Percentiles rank a stretch among this genome's conserved stretches.
These are phyloP conservation scores for Didymellaceae sp. DNA, from an alignment of 2,329 filamentous ascomycete species.

Conservation along the genomic window DNA sequence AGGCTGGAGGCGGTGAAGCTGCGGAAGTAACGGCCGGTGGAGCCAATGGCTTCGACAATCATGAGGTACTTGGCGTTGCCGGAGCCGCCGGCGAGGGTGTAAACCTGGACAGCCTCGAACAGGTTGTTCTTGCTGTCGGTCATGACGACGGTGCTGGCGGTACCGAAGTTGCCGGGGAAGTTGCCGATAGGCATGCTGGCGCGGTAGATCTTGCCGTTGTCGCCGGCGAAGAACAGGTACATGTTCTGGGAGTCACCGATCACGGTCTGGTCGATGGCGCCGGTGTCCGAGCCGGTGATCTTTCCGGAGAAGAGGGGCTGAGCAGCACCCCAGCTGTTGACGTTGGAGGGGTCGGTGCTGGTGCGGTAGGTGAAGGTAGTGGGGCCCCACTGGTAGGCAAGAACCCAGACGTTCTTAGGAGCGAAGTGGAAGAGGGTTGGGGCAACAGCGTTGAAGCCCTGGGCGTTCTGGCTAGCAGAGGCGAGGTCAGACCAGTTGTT, in stretches of 20 bases:
- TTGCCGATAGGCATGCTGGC: slow-evolving; percentile 66
- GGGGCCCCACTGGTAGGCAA: slow-evolving; percentile 70
- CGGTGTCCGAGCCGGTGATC: slow-evolving; percentile 60
- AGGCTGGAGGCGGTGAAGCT: slow-evolving; percentile 68
- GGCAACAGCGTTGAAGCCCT: slow-evolving; percentile 58
- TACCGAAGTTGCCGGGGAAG: slow-evolving; percentile 68
- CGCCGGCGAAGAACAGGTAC: slow-evolving; percentile 72
- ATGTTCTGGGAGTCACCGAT: slow-evolving; percentile 67
- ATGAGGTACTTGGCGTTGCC: slow-evolving; percentile 63
- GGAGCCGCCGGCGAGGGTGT: slow-evolving; percentile 58
- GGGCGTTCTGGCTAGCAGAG: slow-evolving; percentile 60
- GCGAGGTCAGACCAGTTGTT: slow-evolving; percentile 60
- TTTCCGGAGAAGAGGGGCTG: slow-evolving; percentile 64
- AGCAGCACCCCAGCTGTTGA: slow-evolving; percentile 62
- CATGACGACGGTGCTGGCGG: slow-evolving; percentile 57
- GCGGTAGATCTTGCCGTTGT: slow-evolving; percentile 72
- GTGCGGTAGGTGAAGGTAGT: slow-evolving; percentile 67
- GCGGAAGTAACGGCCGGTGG: slow-evolving; percentile 68
- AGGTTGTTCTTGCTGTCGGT: slow-evolving; percentile 63
- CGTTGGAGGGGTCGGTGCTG: slow-evolving; percentile 62
- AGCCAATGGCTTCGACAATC: slow-evolving; percentile 69
- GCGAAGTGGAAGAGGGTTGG: slow-evolving; percentile 69
- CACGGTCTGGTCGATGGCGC: slow-evolving; percentile 67
- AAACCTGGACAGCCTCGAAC: slow-evolving; percentile 72
- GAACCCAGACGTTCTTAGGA: slow-evolving; percentile 68